phyloP scores from a whole-genome alignment of 305 asterid species.

The Fraxinus floribunda region DNA sequence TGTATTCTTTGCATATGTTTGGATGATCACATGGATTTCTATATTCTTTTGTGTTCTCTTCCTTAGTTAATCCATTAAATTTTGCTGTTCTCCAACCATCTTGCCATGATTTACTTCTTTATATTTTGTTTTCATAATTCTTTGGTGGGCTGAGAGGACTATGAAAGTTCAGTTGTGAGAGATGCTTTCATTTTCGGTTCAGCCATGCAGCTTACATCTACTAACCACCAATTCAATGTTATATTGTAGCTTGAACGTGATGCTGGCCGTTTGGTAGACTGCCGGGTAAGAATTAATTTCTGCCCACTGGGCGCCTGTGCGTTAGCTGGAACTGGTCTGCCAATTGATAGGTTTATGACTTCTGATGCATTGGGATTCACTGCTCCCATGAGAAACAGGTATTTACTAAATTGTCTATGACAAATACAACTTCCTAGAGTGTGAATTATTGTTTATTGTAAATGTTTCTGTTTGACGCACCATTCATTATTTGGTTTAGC shows the following conservation, averaged over 20 bases:
- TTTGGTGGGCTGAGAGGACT: constrained; percentile 8
- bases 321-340: constrained; percentile 97
- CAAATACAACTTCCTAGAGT: background rate
- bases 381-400: constrained; percentile 97
- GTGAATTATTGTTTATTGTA: background rate
- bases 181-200: background rate
- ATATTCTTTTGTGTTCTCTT: background rate
- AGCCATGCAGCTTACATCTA: constrained; percentile 5
- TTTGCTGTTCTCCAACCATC: background rate
- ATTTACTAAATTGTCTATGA: constrained; percentile 13
- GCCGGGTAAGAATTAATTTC: constrained; percentile 71
- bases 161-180: constrained; percentile 2
- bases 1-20: background rate
- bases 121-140: background rate
- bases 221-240: constrained; percentile 22
- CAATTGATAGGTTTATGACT: constrained; percentile 94
- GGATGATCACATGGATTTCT: background rate
- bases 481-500: background rate
- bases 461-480: background rate
- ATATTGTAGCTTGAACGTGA: constrained; percentile 86
- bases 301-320: constrained; percentile 99
- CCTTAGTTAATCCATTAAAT: background rate
- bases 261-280: constrained; percentile 76
- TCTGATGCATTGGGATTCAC: constrained; percentile 81
- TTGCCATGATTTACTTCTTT: background rate